These are phyloP conservation scores for Umbelopsis isabellina DNA, from an alignment of 192 early-diverging fungal species.

Conservation along the genomic window DNA sequence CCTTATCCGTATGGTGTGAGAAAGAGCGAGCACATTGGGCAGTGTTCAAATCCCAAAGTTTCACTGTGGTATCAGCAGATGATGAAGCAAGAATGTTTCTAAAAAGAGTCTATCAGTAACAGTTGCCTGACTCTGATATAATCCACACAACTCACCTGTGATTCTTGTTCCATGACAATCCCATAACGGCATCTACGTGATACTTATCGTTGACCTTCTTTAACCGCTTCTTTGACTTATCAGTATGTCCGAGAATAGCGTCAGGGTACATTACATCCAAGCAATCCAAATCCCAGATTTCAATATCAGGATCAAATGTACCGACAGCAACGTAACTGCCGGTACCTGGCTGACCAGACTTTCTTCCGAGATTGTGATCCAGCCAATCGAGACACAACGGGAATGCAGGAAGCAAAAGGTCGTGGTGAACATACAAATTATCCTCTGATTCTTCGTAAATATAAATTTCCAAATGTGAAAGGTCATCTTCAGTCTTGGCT, in stretches of 20 bases:
- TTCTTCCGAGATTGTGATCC: constrained; percentile 83
- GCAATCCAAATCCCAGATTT: constrained; percentile 97
- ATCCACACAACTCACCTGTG: constrained; percentile 39
- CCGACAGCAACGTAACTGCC: constrained; percentile 96
- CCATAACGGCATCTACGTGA: constrained; percentile 96
- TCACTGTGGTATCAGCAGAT: constrained; percentile 96
- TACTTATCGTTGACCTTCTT: constrained; percentile 71
- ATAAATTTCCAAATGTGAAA: constrained; percentile 94
- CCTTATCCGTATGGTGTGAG: constrained; percentile 85
- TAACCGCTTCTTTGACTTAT: constrained; percentile 54
- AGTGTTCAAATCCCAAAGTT: constrained; percentile 94
- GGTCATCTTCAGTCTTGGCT: constrained; percentile 96
- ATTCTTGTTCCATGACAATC: constrained; percentile 89
- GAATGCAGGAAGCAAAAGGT: constrained; percentile 96
- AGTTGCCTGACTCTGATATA: background rate
- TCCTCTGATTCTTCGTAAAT: constrained; percentile 79
- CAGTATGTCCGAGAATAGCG: constrained; percentile 77
- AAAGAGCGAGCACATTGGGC: constrained; percentile 77
- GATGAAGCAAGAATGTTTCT: constrained; percentile 81
- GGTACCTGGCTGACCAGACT: constrained; percentile 47
- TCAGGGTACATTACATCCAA: constrained; percentile 92
- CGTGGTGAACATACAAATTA: constrained; percentile 98
- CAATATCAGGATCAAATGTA: constrained; percentile 97
- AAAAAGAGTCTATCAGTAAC: background rate
- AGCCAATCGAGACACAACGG: constrained; percentile 96